Evolutionary conservation across 345 rosid species (phyloP).

Genomic region (Rhizophora apiculata): DNA sequence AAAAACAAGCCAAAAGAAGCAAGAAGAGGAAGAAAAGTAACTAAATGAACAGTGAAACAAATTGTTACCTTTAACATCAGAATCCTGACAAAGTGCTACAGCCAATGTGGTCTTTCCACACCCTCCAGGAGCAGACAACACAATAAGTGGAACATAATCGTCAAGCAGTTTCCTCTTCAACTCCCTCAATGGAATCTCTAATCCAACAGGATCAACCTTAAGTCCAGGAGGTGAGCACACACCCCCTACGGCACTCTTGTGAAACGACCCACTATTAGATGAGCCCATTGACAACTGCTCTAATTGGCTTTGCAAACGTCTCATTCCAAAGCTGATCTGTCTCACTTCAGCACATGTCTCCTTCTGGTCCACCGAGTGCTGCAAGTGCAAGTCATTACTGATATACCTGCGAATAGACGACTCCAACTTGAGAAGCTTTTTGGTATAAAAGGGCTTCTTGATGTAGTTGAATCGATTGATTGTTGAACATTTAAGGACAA

Average conservation of each 20-base stretch:
- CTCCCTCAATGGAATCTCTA: conserved; percentile 23
- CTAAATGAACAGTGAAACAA: background rate
- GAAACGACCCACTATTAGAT: background rate
- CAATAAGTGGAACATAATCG: conserved; percentile 7
- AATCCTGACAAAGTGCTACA: conserved; percentile 22
- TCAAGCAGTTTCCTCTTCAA: conserved; percentile 15
- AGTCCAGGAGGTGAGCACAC: conserved; percentile 22
- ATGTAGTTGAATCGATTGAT: background rate
- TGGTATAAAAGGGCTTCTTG: conserved; percentile 6
- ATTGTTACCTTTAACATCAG: conserved; percentile 39
- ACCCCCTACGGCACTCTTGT: background rate
- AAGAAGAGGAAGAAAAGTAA: too few species aligned
- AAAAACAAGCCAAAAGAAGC: too few species aligned
- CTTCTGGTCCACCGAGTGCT: background rate
- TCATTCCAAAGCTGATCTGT: background rate
- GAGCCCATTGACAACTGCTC: background rate
- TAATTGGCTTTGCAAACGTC: background rate
- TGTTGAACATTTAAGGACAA: conserved; percentile 10
- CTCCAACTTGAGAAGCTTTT: conserved; percentile 17
- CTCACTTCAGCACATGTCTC: conserved; percentile 10
- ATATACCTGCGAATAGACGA: conserved; percentile 1
- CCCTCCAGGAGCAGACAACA: conserved; percentile 29
- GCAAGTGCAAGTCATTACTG: background rate
- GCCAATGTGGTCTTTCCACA: conserved; percentile 33
- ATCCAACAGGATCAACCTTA: conserved; percentile 21